phyloP scores from a whole-genome alignment of 2,329 filamentous ascomycete species.

The Alternaria sp. region DNA sequence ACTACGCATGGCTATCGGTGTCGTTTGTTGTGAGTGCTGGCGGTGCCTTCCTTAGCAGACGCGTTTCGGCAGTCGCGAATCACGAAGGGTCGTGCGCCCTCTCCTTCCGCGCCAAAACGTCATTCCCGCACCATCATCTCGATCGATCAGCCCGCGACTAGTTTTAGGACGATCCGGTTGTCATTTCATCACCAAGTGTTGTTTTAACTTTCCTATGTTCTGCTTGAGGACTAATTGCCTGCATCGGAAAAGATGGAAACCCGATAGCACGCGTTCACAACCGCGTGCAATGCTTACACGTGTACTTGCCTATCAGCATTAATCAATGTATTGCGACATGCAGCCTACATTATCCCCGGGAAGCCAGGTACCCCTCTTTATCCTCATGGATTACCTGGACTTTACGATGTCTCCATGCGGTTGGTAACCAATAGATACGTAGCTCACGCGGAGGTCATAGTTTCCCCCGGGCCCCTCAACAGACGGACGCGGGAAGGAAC shows the following conservation, averaged over 20 bases:
- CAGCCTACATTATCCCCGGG: neutral
- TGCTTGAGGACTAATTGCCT: neutral
- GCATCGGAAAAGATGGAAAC: neutral
- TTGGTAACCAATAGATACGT: neutral
- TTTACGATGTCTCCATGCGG: neutral
- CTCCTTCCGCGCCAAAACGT: slow-evolving; percentile 13
- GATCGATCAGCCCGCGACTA: neutral
- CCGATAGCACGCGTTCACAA: neutral
- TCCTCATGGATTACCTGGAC: neutral
- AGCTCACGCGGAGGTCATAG: neutral
- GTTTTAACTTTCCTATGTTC: neutral
- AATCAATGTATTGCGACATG: neutral
- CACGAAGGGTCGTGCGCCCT: slow-evolving; percentile 23
- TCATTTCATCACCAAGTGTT: neutral
- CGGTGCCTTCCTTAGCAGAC: slow-evolving; percentile 19
- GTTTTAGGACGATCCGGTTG: neutral
- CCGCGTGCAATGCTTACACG: neutral
- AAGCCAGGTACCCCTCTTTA: neutral
- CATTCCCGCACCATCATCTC: slow-evolving; percentile 7
- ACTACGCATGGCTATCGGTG: slow-evolving; percentile 33
- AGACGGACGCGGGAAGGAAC: neutral
- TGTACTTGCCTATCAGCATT: neutral
- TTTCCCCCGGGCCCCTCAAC: neutral
- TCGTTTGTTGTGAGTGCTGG: slow-evolving; percentile 8
- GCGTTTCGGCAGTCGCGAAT: slow-evolving; percentile 26